Evolutionary conservation across 2,329 filamentous ascomycete genomes (phyloP).

Genomic region (Penicillium hesseltinei): DNA sequence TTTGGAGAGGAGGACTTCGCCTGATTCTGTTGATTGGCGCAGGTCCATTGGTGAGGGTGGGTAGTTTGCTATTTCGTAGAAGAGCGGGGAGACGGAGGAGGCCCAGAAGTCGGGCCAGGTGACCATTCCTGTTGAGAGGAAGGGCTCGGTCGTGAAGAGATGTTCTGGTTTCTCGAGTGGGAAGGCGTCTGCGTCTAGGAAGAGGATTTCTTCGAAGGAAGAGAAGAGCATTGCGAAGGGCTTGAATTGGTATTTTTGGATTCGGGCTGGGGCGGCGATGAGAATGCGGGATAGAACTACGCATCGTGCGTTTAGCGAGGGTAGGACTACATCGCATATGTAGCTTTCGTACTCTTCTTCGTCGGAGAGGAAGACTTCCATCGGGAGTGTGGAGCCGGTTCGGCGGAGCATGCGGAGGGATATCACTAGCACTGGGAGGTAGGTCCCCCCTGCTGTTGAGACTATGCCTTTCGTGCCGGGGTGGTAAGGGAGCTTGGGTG

Average conservation of each 20-base stretch:
- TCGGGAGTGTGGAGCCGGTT: constrained; percentile 44
- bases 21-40: constrained; percentile 48
- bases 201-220: constrained; percentile 50
- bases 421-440: constrained; percentile 45
- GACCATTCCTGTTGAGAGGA: constrained; percentile 40
- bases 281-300: constrained; percentile 47
- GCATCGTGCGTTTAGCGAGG: constrained; percentile 44
- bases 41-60: constrained; percentile 29
- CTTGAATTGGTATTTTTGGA: constrained; percentile 50
- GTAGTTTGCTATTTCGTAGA: constrained; percentile 47
- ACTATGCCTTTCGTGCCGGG: constrained; percentile 45
- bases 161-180: constrained; percentile 43
- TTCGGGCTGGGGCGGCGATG: constrained; percentile 28
- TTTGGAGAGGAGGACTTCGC: constrained; percentile 52
- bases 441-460: constrained; percentile 46
- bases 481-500: constrained; percentile 34
- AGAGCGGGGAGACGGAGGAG: constrained; percentile 43
- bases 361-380: constrained; percentile 48
- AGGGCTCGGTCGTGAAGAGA: constrained; percentile 45
- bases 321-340: constrained; percentile 46
- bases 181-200: constrained; percentile 51
- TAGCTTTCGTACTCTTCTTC: constrained; percentile 43
- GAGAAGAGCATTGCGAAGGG: constrained; percentile 51
- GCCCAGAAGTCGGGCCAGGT: constrained; percentile 42
- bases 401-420: constrained; percentile 48